A percentile compares a stretch with the other conserved stretches of the same genome.
Conservation (phyloP, 148 eudicot genomes). For the Drosera capensis region DNA sequence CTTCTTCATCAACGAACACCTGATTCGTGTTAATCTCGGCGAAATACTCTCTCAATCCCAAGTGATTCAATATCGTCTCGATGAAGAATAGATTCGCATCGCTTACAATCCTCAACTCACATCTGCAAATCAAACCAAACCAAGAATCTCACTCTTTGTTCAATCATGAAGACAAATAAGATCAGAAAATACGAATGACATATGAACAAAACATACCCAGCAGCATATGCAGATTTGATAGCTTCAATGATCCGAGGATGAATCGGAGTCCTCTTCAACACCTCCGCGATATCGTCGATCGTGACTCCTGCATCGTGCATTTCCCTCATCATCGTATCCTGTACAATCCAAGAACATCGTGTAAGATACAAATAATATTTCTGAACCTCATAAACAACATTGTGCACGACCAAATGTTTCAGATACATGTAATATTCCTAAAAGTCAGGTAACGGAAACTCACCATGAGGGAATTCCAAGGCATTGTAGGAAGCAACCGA, state of each 20-base stretch:
- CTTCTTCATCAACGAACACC: slow-evolving; percentile 39
- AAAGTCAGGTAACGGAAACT: slow-evolving; percentile 5
- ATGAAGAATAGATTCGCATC: slow-evolving; percentile 68
- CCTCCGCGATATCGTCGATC: slow-evolving; percentile 37
- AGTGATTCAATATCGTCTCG: slow-evolving; percentile 51
- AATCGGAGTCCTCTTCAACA: slow-evolving; percentile 36
- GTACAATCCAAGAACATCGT: slow-evolving; percentile 2
- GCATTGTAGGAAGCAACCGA: slow-evolving; percentile 62
- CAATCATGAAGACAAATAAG: neutral
- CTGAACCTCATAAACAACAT: too few species aligned
- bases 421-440: too few species aligned
- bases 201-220: slow-evolving; percentile 32
- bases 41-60: slow-evolving; percentile 44
- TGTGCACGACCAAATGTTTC: too few species aligned
- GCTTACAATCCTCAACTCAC: slow-evolving; percentile 73
- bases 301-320: slow-evolving; percentile 59
- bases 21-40: slow-evolving; percentile 71
- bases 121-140: slow-evolving; percentile 20
- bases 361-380: neutral
- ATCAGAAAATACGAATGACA: neutral
- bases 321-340: slow-evolving; percentile 78
- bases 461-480: slow-evolving; percentile 74
- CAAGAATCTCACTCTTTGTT: neutral
- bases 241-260: slow-evolving; percentile 57
- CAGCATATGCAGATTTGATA: slow-evolving; percentile 56